Evolutionary conservation across 2,329 filamentous ascomycete genomes (phyloP).

Genomic region (Sporothrix pallida): DNA sequence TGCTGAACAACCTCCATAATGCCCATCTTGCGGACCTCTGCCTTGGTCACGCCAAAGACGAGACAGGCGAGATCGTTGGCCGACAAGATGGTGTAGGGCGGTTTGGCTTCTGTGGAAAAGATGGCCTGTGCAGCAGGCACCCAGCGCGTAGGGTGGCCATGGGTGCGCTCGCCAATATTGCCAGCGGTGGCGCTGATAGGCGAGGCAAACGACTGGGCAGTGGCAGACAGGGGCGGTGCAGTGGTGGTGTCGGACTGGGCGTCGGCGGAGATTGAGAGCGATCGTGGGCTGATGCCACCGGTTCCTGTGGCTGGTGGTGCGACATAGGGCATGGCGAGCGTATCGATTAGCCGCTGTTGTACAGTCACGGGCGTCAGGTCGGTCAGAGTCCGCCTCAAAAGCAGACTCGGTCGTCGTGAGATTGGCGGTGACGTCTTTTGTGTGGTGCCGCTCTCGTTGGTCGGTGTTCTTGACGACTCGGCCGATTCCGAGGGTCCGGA

Average conservation of each 20-base stretch:
- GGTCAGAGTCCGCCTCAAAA: constrained; percentile 83
- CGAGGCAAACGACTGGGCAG: constrained; percentile 47
- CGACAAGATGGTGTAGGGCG: constrained; percentile 94
- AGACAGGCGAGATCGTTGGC: constrained; percentile 96
- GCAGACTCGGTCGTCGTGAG: constrained; percentile 64
- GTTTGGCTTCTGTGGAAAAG: constrained; percentile 89
- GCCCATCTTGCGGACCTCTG: constrained; percentile 91
- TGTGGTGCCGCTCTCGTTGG: constrained; percentile 61
- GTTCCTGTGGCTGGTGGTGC: constrained; percentile 34
- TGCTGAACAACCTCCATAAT: constrained; percentile 94
- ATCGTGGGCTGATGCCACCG: constrained; percentile 15
- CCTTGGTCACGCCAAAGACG: constrained; percentile 98
- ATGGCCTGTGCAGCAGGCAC: constrained; percentile 92
- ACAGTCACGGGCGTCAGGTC: constrained; percentile 76
- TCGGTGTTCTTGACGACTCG: constrained; percentile 60
- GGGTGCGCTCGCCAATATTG: constrained; percentile 65
- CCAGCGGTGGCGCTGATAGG: constrained; percentile 51
- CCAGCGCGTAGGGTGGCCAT: constrained; percentile 89
- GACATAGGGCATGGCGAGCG: constrained; percentile 80
- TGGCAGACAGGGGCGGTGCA: constrained; percentile 15
- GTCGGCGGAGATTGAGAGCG: constrained; percentile 26
- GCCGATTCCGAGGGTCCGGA: constrained; percentile 49
- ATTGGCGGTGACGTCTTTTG: constrained; percentile 58
- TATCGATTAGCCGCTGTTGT: constrained; percentile 84
- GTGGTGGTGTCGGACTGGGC: constrained; percentile 25